These are phyloP conservation scores for Chiua virens DNA, from an alignment of 768 basidiomycete genomes.

Conservation along the genomic window DNA sequence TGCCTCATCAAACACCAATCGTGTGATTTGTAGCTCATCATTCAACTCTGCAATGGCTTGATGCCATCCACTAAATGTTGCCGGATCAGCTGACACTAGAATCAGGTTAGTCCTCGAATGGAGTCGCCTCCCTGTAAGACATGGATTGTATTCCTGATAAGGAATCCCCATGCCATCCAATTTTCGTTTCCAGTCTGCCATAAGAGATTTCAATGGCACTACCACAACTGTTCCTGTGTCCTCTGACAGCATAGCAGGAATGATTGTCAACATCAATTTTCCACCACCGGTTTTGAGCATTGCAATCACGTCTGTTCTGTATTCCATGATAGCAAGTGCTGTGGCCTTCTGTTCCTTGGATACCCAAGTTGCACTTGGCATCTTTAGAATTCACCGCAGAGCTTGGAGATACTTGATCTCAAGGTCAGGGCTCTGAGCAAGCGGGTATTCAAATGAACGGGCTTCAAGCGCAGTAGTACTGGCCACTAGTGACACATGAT, in stretches of 20 bases:
- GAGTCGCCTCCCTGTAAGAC: not conserved
- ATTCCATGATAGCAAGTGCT: constrained; percentile 5
- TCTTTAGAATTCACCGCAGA: not conserved
- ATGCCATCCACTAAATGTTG: no score
- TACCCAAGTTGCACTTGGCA: not conserved
- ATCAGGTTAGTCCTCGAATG: no score
- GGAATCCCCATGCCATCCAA: not conserved
- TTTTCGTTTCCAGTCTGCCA: not conserved
- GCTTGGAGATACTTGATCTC: not conserved
- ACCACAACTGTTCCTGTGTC: not conserved
- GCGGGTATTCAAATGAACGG: no score
- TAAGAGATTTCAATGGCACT: not conserved
- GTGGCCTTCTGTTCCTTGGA: not conserved
- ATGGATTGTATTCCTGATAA: not conserved
- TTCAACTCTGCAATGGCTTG: no score
- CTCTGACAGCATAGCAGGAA: constrained; percentile 16
- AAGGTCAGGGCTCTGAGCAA: not conserved
- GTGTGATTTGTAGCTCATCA: no score
- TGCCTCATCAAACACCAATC: no score
- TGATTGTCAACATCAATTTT: constrained; percentile 25
- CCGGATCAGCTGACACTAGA: no score
- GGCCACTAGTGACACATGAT: no score
- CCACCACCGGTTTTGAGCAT: constrained; percentile 25
- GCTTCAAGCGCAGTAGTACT: no score
- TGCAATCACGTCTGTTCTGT: constrained; percentile 21